These are phyloP conservation scores for Filobasidium wieringae DNA, from an alignment of 768 basidiomycete species.

Conservation along the genomic window DNA sequence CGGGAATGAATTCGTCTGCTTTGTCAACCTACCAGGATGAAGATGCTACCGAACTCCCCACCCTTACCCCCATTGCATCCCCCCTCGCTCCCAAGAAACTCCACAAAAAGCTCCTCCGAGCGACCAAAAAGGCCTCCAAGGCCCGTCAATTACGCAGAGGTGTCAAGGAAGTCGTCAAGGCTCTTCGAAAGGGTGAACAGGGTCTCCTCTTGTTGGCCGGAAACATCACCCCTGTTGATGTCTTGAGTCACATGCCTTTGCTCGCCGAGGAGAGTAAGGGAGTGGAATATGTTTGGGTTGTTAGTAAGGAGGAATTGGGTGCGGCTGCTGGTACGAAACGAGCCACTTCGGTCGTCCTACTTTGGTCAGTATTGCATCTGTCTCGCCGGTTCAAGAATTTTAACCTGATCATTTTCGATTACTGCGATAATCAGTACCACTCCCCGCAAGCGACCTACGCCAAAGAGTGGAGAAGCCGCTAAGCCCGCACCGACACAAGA, in stretches of 20 bases:
- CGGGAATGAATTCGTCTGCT: background rate
- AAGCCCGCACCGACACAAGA: slow-evolving; percentile 42
- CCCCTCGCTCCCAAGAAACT: slow-evolving; percentile 90
- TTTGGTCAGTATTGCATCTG: slow-evolving; percentile 42
- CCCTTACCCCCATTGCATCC: slow-evolving; percentile 84
- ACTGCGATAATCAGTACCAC: slow-evolving; percentile 13
- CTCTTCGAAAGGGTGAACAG: slow-evolving; percentile 91
- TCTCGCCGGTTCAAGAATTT: background rate
- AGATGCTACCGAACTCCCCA: slow-evolving; percentile 51
- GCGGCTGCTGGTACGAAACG: slow-evolving; percentile 93
- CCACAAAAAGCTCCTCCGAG: slow-evolving; percentile 84
- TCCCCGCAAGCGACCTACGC: slow-evolving; percentile 23
- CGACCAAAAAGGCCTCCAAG: slow-evolving; percentile 90
- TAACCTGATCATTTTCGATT: slow-evolving; percentile 1
- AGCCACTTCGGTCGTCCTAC: slow-evolving; percentile 94
- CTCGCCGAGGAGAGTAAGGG: slow-evolving; percentile 75
- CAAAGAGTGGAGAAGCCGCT: slow-evolving; percentile 28
- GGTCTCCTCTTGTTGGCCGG: slow-evolving; percentile 87
- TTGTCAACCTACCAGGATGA: slow-evolving; percentile 7
- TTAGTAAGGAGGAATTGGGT: slow-evolving; percentile 69
- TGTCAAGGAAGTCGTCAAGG: slow-evolving; percentile 97
- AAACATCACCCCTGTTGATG: slow-evolving; percentile 96
- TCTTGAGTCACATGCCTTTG: slow-evolving; percentile 90
- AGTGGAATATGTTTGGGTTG: slow-evolving; percentile 39
- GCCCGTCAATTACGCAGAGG: slow-evolving; percentile 90